Conservation (phyloP, 345 rosid genomes). For the Acer negundo region DNA sequence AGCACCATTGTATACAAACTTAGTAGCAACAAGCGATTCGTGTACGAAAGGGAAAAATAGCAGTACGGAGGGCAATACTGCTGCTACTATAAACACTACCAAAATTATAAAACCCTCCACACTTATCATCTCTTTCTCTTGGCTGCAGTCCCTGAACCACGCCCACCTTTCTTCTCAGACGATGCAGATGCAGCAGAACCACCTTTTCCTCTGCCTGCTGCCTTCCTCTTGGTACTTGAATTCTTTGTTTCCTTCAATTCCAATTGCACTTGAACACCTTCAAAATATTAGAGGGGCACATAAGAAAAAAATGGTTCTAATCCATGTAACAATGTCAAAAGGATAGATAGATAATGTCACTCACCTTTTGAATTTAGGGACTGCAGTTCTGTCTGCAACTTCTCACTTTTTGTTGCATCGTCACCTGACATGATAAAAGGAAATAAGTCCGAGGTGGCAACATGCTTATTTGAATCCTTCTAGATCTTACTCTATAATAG, state of each 20-base stretch:
- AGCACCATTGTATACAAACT: background rate
- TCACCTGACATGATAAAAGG: constrained; percentile 37
- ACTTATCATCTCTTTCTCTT: constrained; percentile 70
- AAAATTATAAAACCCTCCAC: constrained; percentile 17
- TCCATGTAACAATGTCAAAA: background rate
- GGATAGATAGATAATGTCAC: constrained; percentile 1
- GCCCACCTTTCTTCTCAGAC: constrained; percentile 32
- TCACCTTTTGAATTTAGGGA: constrained; percentile 74
- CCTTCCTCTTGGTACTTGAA: constrained; percentile 49
- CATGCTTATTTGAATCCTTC: background rate
- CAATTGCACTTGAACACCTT: constrained; percentile 79
- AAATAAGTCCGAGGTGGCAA: background rate
- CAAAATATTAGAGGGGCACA: background rate
- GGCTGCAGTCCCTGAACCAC: constrained; percentile 44
- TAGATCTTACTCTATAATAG: background rate
- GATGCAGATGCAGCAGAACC: constrained; percentile 37
- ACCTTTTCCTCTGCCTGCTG: constrained; percentile 65
- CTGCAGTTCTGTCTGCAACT: constrained; percentile 70
- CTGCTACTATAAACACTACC: background rate
- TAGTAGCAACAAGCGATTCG: background rate
- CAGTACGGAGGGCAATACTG: background rate
- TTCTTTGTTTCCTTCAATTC: constrained; percentile 62
- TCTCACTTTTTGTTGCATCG: constrained; percentile 46
- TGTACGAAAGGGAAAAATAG: background rate
- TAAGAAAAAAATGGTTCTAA: background rate